Conservation (phyloP, 345 rosid species). For the Brassica napus region DNA sequence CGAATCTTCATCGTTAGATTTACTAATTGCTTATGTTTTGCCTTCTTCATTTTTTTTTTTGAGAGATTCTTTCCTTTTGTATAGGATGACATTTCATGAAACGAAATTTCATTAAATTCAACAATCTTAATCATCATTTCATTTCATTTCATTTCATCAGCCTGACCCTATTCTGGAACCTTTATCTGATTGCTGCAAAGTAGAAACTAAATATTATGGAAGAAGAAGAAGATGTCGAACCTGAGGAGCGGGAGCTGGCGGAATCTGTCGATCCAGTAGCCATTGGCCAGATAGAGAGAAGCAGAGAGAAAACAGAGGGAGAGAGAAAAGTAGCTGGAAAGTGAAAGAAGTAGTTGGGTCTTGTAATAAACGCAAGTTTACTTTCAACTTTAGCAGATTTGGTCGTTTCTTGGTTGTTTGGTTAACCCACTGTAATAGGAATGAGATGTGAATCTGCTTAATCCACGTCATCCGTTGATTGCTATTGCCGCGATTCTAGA, state of each 20-base stretch:
- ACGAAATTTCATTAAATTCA: not conserved
- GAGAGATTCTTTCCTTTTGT: not conserved
- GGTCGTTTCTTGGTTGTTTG: conserved; percentile 21
- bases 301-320: not conserved
- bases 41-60: too few species aligned
- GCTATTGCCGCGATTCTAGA: not conserved
- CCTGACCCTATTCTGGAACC: not conserved
- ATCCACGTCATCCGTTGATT: conserved; percentile 21
- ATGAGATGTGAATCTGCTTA: conserved; percentile 9
- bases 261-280: conserved; percentile 32
- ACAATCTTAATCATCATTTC: conserved; percentile 26
- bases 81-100: not conserved
- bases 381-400: conserved; percentile 15
- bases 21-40: not conserved
- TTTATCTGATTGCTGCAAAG: not conserved
- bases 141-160: not conserved
- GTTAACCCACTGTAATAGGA: conserved; percentile 8
- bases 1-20: not conserved
- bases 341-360: conserved; percentile 1
- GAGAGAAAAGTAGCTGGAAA: conserved; percentile 9
- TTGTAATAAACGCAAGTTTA: conserved; percentile 3
- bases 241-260: conserved; percentile 28
- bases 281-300: conserved; percentile 17
- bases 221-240: conserved; percentile 2
- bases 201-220: not conserved